Evolutionary conservation across 306 rosid genomes (phyloP), one percentile per base, ranked within the genome.

Genomic region (Canavalia gladiata): DNA sequence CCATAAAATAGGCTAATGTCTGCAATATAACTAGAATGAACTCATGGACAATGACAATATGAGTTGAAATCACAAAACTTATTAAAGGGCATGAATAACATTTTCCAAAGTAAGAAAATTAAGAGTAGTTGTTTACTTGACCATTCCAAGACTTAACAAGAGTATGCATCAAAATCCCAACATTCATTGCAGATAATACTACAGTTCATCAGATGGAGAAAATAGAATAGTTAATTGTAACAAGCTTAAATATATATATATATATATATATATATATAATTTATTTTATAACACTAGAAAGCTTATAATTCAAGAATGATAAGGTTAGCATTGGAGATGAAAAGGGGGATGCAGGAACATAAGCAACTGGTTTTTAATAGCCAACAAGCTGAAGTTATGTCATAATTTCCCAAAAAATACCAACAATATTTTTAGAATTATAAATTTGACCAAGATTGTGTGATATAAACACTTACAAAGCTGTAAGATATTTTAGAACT

Each of bases 391-490:
- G 45, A 50, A 70, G 8, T n/a, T 71, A 18, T 54, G 68, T 5
- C 72, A 42, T 45, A 18, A 18, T 18, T 18, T 18, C 25, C 25
- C 25, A 18, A 37, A 41, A 7, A 46, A 58, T 49, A 55, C 35
- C 42, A 51, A 64, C 42, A 68, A 6, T 51, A 25, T 8, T 6
- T 11, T 49, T 25, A 50, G 29, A 10, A 46, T 34, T 46, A 39
- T 29, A 8, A 47, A 68, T 18, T 43, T 62, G 54, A 57, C 39
- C 35, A 12, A 75, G 25, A 72, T 68, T 68, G 30, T 79, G 67
- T 9, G 55, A 78, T 63, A 62, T 80, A 42, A 80, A 87, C 75
- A 89, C 99, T 93, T 84, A 95, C 99, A 95, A 97, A 51, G 87
- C 76, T 77, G 72, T 6, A 72, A 93, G 94, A 79, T 82, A 68